Base-by-base conservation (phyloP, 1,139 yeast species). In the Geotrichum restrictum region DNA sequence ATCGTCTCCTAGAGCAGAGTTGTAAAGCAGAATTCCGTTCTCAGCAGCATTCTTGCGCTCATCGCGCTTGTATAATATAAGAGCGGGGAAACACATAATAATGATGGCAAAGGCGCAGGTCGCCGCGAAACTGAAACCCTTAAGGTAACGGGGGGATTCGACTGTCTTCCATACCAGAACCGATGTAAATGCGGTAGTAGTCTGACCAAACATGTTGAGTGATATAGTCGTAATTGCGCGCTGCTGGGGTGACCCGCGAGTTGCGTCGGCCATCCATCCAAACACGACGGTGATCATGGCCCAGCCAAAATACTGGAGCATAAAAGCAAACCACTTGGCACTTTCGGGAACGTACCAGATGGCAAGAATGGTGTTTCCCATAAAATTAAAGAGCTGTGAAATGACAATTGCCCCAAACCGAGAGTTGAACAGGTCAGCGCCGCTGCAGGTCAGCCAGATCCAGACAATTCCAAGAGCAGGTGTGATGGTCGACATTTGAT, bases 391-490 rank as follows among this genome's bases (percentile, higher is more conserved):
- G 1, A 68, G 56, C 63, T 82, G 86, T 0, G 85, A 77, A 29
- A 76, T 69, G 4, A 77, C 53, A 52, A 82, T 76, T 1, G 85
- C 85, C 52, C 75, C 78, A 79, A 81, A 78, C 56, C 86, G 69
- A 29, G 78, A 72, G 32, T 75, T 76, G 56, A 78, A 73, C 41
- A 79, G 66, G 68, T 84, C 85, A 10, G 80, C 77, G 45, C 69
- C 68, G 42, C 68, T 57, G 62, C 84, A 76, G 8, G 74, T 69
- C 19, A 76, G 58, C 16, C 73, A 57, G 45, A 81, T 66, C 69
- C 76, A 79, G 4, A 77, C 55, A 36, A 80, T 68, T 47, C 83
- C 83, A 14, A 79, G 64, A 1, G 77, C 82, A 0, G 82, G 80
- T 0, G 81, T 74, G 16, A 76, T 66, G 44, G 81, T 71, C 7